Percentiles rank a stretch among this genome's conserved stretches.
phyloP scores from a whole-genome alignment of 148 eudicot species.

The Amaranthus hypochondriacus region DNA sequence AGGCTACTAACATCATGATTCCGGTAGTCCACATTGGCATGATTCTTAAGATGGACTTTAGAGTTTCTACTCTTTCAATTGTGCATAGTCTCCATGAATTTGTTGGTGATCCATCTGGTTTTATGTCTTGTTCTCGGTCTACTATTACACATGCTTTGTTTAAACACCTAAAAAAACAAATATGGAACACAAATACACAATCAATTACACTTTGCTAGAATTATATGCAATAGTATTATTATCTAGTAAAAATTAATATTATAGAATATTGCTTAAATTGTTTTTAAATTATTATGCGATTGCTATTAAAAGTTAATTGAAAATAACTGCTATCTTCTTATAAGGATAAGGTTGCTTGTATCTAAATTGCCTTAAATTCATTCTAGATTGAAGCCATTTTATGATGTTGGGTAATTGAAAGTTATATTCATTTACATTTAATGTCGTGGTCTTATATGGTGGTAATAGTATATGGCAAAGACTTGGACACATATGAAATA shows the following conservation, averaged over 20 bases:
- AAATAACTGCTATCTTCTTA: no score
- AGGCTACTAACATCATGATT: constrained; percentile 19
- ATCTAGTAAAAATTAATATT: no score
- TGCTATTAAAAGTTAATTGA: no score
- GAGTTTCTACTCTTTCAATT: constrained; percentile 18
- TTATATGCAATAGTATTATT: no score
- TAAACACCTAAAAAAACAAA: constrained; percentile 21
- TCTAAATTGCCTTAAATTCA: not conserved
- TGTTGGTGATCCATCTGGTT: constrained; percentile 12
- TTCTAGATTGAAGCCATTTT: not conserved
- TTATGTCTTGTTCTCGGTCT: constrained; percentile 12
- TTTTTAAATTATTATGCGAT: no score
- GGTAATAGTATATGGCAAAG: no score
- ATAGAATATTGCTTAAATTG: no score
- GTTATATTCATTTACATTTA: no score
- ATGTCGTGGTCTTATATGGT: no score
- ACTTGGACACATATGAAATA: no score
- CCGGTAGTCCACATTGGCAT: constrained; percentile 23
- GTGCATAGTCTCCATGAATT: constrained; percentile 24
- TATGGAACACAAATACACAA: not conserved
- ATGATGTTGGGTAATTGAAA: no score
- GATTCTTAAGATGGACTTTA: constrained; percentile 17
- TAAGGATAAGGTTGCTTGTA: no score
- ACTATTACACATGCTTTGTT: constrained; percentile 25
- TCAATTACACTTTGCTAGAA: not conserved